phyloP scores from a whole-genome alignment of 345 rosid species.

The Acer saccharum region DNA sequence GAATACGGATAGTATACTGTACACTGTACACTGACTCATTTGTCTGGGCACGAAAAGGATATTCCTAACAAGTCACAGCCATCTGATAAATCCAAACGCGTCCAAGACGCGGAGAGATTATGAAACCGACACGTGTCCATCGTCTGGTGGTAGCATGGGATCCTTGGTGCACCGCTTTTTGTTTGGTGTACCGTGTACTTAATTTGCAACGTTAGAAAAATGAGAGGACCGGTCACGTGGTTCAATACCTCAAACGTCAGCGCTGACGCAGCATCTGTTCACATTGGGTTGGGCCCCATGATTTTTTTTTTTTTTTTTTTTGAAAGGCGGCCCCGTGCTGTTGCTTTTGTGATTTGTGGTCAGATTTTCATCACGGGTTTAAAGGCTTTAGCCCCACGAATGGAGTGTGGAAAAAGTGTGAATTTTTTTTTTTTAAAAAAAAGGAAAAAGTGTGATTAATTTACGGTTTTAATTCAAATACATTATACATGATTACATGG shows the following conservation, averaged over 20 bases:
- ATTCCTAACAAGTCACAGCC: accelerated
- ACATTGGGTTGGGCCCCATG: neutral
- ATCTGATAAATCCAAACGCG: conserved; percentile 17
- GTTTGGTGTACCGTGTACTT: neutral
- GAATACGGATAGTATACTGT: too few species aligned
- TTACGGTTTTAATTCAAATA: too few species aligned
- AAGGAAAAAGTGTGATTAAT: too few species aligned
- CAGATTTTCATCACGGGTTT: too few species aligned
- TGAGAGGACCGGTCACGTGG: neutral
- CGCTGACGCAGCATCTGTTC: conserved; percentile 17
- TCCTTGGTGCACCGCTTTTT: neutral
- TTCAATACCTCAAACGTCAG: conserved; percentile 8
- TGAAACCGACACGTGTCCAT: conserved; percentile 13
- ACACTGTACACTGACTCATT: neutral
- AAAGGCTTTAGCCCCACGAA: too few species aligned
- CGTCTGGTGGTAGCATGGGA: neutral
- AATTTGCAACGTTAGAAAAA: neutral
- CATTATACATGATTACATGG: too few species aligned
- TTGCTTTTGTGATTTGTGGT: neutral
- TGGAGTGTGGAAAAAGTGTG: too few species aligned
- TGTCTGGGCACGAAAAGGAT: neutral
- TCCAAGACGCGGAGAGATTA: neutral
- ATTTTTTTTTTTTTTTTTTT: too few species aligned
- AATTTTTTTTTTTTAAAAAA: too few species aligned
- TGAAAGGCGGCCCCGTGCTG: neutral